These are phyloP conservation scores for Ceraceosorus guamensis DNA, from an alignment of 1,284 basidiomycete genomes.

Conservation along the genomic window DNA sequence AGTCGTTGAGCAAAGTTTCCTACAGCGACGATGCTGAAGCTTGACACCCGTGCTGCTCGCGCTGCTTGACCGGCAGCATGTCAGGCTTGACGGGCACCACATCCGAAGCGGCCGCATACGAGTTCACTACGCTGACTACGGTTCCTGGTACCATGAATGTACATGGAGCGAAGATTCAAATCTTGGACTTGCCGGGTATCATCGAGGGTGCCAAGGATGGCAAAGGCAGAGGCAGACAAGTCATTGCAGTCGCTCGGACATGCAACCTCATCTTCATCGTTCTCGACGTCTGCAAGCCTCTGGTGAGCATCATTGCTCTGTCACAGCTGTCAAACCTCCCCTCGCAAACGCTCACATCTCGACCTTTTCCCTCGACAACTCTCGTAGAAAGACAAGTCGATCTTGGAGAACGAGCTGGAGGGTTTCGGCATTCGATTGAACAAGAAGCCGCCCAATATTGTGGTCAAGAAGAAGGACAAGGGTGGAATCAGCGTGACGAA, in stretches of 20 bases:
- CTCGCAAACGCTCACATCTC: not conserved
- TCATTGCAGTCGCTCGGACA: slow-evolving; percentile 84
- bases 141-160: slow-evolving; percentile 94
- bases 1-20: not conserved
- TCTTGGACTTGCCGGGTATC: slow-evolving; percentile 71
- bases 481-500: slow-evolving; percentile 58
- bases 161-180: slow-evolving; percentile 72
- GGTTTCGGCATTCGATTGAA: slow-evolving; percentile 95
- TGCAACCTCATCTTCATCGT: slow-evolving; percentile 98
- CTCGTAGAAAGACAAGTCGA: slow-evolving; percentile 65
- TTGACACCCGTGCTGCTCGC: slow-evolving; percentile 1
- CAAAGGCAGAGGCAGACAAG: slow-evolving; percentile 94
- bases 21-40: not conserved
- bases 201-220: slow-evolving; percentile 99
- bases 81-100: slow-evolving; percentile 95
- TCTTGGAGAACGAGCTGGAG: slow-evolving; percentile 87
- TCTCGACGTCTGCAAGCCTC: slow-evolving; percentile 91
- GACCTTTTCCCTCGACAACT: not conserved
- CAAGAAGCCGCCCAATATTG: slow-evolving; percentile 86
- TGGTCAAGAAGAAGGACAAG: slow-evolving; percentile 75
- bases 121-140: slow-evolving; percentile 74
- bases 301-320: slow-evolving; percentile 50
- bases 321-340: too few relatives aligned
- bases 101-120: slow-evolving; percentile 95
- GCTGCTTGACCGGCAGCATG: slow-evolving; percentile 58